Conservation (phyloP, 1,139 yeast genomes). For the Lodderomyces margitis region DNA sequence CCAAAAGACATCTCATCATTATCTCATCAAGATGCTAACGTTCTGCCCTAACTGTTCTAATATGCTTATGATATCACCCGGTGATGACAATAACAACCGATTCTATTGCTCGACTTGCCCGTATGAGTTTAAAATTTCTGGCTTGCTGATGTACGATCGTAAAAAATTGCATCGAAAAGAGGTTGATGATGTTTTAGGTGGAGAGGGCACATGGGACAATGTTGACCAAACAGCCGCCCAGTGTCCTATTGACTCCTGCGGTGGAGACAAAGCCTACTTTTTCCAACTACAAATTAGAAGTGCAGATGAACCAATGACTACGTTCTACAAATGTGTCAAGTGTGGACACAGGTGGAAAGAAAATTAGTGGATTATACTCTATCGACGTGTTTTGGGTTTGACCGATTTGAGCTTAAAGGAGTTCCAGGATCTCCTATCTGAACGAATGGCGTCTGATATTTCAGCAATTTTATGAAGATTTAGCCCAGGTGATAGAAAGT, state of each 20-base stretch:
- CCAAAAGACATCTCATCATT: too few relatives aligned
- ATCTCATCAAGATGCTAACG: slow-evolving; percentile 59
- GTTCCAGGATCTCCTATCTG: slow-evolving; percentile 12
- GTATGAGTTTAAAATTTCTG: slow-evolving; percentile 83
- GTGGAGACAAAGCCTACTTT: slow-evolving; percentile 88
- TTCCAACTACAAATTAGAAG: slow-evolving; percentile 95
- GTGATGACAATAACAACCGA: slow-evolving; percentile 45
- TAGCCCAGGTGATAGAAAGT: slow-evolving; percentile 4
- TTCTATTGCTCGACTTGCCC: slow-evolving; percentile 94
- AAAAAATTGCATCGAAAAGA: slow-evolving; percentile 80
- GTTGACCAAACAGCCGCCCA: slow-evolving; percentile 89
- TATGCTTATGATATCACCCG: slow-evolving; percentile 59
- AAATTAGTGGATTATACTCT: slow-evolving; percentile 58
- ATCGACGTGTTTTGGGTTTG: neutral
- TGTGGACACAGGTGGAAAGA: slow-evolving; percentile 98
- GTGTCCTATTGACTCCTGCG: slow-evolving; percentile 86
- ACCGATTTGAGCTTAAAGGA: slow-evolving; percentile 10
- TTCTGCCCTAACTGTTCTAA: slow-evolving; percentile 94
- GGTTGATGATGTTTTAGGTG: slow-evolving; percentile 95
- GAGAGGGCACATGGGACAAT: slow-evolving; percentile 98
- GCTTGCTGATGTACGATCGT: slow-evolving; percentile 81
- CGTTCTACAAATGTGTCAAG: slow-evolving; percentile 88
- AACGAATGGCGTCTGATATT: slow-evolving; percentile 7
- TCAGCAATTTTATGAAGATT: slow-evolving; percentile 6
- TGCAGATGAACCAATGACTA: slow-evolving; percentile 94